Evolutionary conservation across 2,329 filamentous ascomycete species (phyloP).

Genomic region (Trichoderma lentiforme): DNA sequence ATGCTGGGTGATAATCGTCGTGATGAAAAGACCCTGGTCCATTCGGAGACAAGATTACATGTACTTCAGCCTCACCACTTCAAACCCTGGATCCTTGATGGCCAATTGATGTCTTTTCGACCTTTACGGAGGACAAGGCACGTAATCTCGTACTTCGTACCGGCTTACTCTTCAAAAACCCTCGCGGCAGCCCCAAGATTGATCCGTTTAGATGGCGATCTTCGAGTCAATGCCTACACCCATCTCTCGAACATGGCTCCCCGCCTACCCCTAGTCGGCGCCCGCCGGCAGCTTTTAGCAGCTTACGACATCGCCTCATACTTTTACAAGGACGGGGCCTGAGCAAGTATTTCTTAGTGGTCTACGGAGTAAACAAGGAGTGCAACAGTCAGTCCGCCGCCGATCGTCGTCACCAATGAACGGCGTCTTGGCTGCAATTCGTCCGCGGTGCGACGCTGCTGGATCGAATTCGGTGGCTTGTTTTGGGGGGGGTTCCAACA

Average conservation of each 20-base stretch:
- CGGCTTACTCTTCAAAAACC: background rate
- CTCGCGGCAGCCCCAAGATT: background rate
- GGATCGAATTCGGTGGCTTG: conserved; percentile 17
- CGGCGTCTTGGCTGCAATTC: background rate
- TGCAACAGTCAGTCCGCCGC: background rate
- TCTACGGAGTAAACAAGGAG: background rate
- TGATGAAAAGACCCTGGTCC: background rate
- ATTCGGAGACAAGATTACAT: background rate
- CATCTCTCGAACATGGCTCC: background rate
- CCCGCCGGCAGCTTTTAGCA: background rate
- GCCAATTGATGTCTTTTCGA: background rate
- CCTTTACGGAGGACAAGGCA: background rate
- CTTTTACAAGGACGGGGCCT: background rate
- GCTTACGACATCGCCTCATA: background rate
- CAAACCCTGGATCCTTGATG: background rate
- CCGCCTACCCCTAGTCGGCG: background rate
- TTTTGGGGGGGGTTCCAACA: background rate
- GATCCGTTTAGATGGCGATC: background rate
- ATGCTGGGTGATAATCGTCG: background rate
- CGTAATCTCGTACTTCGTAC: background rate
- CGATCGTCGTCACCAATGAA: conserved; percentile 1
- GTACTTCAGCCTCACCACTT: background rate
- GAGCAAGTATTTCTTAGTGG: background rate
- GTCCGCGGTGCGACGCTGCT: background rate
- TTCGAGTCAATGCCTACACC: background rate